Percentiles rank a stretch among this genome's conserved stretches.
phyloP scores from a whole-genome alignment of 169 alveolate species.

The Theileria sp. region DNA sequence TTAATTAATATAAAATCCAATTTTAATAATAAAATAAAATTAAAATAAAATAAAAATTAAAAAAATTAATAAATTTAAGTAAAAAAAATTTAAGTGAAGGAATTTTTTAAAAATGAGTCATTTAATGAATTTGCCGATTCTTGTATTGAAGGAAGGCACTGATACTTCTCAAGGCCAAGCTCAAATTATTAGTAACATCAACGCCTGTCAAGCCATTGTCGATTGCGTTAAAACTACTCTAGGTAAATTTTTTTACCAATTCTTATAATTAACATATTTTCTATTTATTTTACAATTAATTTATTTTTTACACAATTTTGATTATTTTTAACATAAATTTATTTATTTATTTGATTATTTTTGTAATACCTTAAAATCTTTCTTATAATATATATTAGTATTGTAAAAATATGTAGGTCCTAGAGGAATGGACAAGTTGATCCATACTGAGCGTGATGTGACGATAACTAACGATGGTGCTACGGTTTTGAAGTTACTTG shows the following conservation, averaged over 20 bases:
- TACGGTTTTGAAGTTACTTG: conserved; percentile 91
- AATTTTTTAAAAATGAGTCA: conserved; percentile 67
- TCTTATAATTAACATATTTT: too few species aligned
- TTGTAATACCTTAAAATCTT: too few species aligned
- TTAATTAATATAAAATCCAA: not conserved
- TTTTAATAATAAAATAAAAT: too few species aligned
- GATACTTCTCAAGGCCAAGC: conserved; percentile 94
- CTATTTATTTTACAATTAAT: too few species aligned
- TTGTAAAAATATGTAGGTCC: too few species aligned
- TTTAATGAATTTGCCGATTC: conserved; percentile 85
- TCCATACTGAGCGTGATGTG: conserved; percentile 83
- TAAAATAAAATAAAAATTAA: too few species aligned
- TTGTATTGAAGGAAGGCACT: conserved; percentile 94
- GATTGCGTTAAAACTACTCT: conserved; percentile 92
- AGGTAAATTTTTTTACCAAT: too few species aligned
- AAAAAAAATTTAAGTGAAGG: not conserved
- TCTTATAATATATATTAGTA: too few species aligned
- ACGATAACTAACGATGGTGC: conserved; percentile 99
- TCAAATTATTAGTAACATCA: conserved; percentile 92
- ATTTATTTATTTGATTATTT: too few species aligned
- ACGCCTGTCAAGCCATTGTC: conserved; percentile 92
- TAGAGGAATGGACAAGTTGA: conserved; percentile 97
- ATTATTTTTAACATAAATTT: too few species aligned
- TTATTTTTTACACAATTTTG: too few species aligned
- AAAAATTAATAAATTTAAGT: too few species aligned